These are phyloP conservation scores for Pythium plurisporium DNA, from an alignment of 352 stramenopile genomes.

Conservation along the genomic window DNA sequence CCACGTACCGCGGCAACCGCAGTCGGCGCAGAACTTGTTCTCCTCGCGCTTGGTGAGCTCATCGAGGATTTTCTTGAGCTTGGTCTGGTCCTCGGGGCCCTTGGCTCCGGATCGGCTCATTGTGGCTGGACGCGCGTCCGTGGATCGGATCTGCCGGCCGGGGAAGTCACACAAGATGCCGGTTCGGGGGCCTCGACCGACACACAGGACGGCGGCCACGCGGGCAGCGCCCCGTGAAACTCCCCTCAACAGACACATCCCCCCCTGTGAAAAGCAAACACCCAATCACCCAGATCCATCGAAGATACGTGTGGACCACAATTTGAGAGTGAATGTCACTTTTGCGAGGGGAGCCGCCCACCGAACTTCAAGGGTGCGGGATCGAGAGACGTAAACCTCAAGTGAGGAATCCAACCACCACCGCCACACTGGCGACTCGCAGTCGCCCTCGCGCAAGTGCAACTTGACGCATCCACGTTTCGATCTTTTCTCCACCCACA, in stretches of 20 bases:
- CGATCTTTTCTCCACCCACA: neutral
- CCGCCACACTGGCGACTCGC: neutral
- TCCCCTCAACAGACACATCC: conserved; percentile 18
- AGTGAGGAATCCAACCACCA: neutral
- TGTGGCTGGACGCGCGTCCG: too few species aligned
- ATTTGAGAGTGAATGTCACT: neutral
- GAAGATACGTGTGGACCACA: conserved; percentile 13
- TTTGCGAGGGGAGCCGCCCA: neutral
- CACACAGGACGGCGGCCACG: conserved; percentile 15
- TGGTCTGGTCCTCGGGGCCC: conserved; percentile 73
- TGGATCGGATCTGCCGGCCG: too few species aligned
- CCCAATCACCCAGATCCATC: conserved; percentile 17
- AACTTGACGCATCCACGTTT: conserved; percentile 8
- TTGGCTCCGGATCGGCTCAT: conserved; percentile 52
- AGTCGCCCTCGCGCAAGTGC: conserved; percentile 1
- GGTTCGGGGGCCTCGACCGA: neutral
- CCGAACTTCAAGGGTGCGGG: conserved; percentile 18
- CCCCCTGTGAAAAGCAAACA: conserved; percentile 1
- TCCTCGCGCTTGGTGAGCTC: conserved; percentile 89
- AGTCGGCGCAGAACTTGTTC: conserved; percentile 91
- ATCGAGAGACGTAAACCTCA: neutral
- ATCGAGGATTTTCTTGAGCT: conserved; percentile 86
- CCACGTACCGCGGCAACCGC: conserved; percentile 61
- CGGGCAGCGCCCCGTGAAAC: conserved; percentile 23
- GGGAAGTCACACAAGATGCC: conserved; percentile 6